Evolutionary conservation across 75 land plant genomes (phyloP).

Genomic region (Pseudotsuga menziesii): DNA sequence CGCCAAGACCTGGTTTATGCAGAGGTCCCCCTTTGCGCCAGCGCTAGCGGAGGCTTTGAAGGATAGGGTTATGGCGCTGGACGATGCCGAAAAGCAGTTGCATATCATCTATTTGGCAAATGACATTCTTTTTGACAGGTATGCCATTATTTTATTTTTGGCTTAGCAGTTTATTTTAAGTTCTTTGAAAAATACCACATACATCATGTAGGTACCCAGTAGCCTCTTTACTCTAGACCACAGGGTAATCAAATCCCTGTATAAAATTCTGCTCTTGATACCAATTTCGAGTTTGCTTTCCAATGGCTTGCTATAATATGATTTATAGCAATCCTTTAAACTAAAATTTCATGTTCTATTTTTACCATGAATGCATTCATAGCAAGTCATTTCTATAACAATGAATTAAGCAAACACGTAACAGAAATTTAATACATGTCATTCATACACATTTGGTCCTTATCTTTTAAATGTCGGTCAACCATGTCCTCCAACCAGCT

Average conservation of each 20-base stretch:
- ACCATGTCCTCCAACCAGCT: too few species aligned
- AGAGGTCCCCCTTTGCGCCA: slow-evolving; percentile 86
- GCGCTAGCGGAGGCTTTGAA: slow-evolving; percentile 79
- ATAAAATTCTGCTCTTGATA: too few species aligned
- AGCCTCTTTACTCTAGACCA: not conserved
- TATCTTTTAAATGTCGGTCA: too few species aligned
- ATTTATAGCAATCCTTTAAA: not conserved
- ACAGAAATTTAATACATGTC: too few species aligned
- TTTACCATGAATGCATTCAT: too few species aligned
- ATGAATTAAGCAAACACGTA: too few species aligned
- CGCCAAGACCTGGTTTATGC: slow-evolving; percentile 97
- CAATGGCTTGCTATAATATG: too few species aligned
- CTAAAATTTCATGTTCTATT: not conserved
- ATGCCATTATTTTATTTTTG: slow-evolving; percentile 1
- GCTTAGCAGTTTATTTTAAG: not conserved
- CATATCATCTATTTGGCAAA: slow-evolving; percentile 88
- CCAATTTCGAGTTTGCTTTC: too few species aligned
- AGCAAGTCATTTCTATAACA: not conserved
- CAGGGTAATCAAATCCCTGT: too few species aligned
- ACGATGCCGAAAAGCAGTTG: slow-evolving; percentile 83
- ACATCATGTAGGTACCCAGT: not conserved
- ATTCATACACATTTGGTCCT: too few species aligned
- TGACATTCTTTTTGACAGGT: slow-evolving; percentile 98
- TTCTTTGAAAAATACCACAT: not conserved
- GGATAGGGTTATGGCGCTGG: slow-evolving; percentile 65